phyloP scores from a whole-genome alignment of 257 asterid species.

The Forsythia viridissima region DNA sequence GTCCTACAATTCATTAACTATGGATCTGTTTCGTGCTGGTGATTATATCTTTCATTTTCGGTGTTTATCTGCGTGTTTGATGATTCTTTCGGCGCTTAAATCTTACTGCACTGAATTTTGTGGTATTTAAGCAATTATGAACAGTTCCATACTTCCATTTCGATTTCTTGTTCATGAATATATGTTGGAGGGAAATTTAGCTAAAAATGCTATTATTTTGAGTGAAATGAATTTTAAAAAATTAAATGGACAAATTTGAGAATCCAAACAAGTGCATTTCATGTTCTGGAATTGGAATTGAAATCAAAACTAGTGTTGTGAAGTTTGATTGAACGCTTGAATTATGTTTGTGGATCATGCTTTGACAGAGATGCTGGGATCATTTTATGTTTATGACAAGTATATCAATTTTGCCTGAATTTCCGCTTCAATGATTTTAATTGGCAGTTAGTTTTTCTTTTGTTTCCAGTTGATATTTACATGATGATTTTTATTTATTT shows the following conservation, averaged over 20 bases:
- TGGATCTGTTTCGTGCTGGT: conserved; percentile 85
- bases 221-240: not conserved
- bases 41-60: conserved; percentile 1
- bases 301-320: not conserved
- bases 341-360: not conserved
- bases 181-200: not conserved
- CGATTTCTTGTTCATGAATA: not conserved
- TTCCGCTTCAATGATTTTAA: not conserved
- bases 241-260: conserved; percentile 14
- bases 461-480: not conserved
- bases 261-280: not conserved
- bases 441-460: not conserved
- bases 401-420: not conserved
- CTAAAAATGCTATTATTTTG: not conserved
- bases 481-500: not conserved
- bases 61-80: not conserved
- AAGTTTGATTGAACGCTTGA: not conserved
- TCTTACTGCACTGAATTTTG: not conserved
- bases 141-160: not conserved
- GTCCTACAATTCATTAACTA: conserved; percentile 63
- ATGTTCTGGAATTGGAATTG: not conserved
- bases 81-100: not conserved
- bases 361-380: not conserved
- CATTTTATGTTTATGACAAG: not conserved
- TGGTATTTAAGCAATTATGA: conserved; percentile 6